Base-by-base conservation (phyloP, 768 basidiomycete genomes). In the Coprinopsis marcescibilis region DNA sequence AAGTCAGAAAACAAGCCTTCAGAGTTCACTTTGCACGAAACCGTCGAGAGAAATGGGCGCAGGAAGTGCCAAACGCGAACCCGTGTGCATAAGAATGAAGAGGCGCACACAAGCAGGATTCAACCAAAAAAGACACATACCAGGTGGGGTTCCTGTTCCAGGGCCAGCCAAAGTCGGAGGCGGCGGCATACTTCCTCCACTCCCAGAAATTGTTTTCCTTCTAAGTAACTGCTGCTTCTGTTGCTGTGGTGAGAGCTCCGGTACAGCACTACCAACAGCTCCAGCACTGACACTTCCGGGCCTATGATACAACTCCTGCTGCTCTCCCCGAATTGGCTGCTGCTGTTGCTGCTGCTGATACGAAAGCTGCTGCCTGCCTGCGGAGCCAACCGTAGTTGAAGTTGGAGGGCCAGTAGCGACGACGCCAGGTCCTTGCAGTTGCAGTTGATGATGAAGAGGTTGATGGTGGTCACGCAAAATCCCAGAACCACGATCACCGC, bases 381-480 rank as follows among this genome's bases (percentile, higher is more conserved):
- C n/a, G n/a, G n/a, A n/a, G n/a, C 30, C 41, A 27, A 10, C 41
- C 26, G 39, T 6, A 25, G 26, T 7, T 5, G 25, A 12, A 20
- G 14, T 4, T 17, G 26, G 6, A 8, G 7, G 5, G 12, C 13
- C 41, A 27, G n/a, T n/a, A n/a, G 41, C 41, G 41, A 43, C 41
- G 41, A 43, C 26, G 41, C 41, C 41, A 8, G 41, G 41, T 29
- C 41, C 41, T 30, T 43, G 41, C 4, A 43, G 41, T 43, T 43
- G 39, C 23, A 11, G 23, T 21, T 40, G 39, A 40, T 19, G 19
- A 43, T 7, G 26, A 43, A 13, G 41, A 30, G 41, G 41, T n/a
- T 43, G 41, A 43, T 43, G 41, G 41, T 43, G 41, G 41, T 43
- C 41, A 43, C 41, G 41, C 41, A 43, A 43, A 43, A 43, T 43